phyloP scores from a whole-genome alignment of 176 grass and related monocot species.

The Rhynchospora pubera region DNA sequence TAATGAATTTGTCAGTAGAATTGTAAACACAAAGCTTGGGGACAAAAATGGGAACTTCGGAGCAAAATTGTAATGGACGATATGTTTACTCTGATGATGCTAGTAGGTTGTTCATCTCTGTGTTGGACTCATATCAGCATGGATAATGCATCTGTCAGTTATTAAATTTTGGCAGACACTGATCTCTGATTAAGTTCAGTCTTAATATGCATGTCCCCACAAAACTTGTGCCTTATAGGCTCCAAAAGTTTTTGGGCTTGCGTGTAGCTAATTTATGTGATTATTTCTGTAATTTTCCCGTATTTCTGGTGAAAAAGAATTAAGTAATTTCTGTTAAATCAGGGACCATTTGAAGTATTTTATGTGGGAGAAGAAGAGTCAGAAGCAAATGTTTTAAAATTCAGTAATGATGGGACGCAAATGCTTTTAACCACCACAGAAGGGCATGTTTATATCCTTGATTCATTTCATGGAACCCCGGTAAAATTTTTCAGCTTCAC shows the following conservation, averaged over 20 bases:
- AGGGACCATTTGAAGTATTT: conserved; percentile 90
- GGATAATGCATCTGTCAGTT: not conserved
- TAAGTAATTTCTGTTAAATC: conserved; percentile 7
- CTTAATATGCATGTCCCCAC: not conserved
- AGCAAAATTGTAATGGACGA: not conserved
- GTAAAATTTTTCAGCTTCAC: conserved; percentile 40
- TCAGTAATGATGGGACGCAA: conserved; percentile 73
- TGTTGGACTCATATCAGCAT: not conserved
- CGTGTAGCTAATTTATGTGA: not conserved
- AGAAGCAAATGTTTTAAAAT: conserved; percentile 89
- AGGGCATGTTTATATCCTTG: conserved; percentile 73
- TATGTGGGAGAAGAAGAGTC: conserved; percentile 53
- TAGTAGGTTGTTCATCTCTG: not conserved
- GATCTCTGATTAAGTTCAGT: not conserved
- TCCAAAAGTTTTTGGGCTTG: not conserved
- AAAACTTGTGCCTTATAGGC: not conserved
- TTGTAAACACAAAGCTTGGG: too few species aligned
- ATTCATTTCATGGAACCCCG: conserved; percentile 80
- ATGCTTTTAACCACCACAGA: conserved; percentile 89
- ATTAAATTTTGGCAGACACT: not conserved
- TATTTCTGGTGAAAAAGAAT: not conserved
- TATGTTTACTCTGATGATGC: not conserved
- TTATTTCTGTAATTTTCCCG: not conserved
- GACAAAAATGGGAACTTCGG: not conserved
- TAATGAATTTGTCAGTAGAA: not conserved